Evolutionary conservation across 345 rosid genomes (phyloP).

Genomic region (Sisymbrium altissimum): DNA sequence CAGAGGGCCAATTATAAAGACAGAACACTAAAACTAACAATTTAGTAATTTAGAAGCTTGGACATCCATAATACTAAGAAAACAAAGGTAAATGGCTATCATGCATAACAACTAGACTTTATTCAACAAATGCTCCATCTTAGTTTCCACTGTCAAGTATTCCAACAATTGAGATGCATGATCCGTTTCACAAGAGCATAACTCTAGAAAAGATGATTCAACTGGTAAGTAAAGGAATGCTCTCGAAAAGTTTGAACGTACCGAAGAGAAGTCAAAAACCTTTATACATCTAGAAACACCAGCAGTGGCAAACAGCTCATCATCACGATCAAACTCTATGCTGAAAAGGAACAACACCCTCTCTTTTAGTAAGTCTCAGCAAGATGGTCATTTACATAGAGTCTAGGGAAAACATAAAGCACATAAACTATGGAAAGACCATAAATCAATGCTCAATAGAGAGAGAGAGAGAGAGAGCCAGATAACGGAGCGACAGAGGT

Average conservation of each 20-base stretch:
- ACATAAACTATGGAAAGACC: background rate
- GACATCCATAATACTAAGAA: background rate
- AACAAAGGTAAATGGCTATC: conserved; percentile 4
- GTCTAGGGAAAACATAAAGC: conserved; percentile 15
- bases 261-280: conserved; percentile 90
- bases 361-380: conserved; percentile 3
- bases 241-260: conserved; percentile 36
- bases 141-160: conserved; percentile 7
- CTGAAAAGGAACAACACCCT: conserved; percentile 42
- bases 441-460: conserved; percentile 3
- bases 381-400: background rate
- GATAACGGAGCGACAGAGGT: background rate
- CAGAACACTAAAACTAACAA: background rate
- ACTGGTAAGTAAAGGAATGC: background rate
- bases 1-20: background rate
- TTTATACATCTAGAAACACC: conserved; percentile 96
- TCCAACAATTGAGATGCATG: conserved; percentile 10
- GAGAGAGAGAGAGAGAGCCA: background rate
- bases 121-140: background rate
- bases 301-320: conserved; percentile 94
- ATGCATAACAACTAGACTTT: conserved; percentile 9
- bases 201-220: background rate
- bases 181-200: conserved; percentile 8
- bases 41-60: background rate
- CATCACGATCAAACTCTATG: conserved; percentile 98